A percentile compares a stretch with the other conserved stretches of the same genome.
Conservation (phyloP, 129 eudicot species). For the Flaveria brownii region DNA sequence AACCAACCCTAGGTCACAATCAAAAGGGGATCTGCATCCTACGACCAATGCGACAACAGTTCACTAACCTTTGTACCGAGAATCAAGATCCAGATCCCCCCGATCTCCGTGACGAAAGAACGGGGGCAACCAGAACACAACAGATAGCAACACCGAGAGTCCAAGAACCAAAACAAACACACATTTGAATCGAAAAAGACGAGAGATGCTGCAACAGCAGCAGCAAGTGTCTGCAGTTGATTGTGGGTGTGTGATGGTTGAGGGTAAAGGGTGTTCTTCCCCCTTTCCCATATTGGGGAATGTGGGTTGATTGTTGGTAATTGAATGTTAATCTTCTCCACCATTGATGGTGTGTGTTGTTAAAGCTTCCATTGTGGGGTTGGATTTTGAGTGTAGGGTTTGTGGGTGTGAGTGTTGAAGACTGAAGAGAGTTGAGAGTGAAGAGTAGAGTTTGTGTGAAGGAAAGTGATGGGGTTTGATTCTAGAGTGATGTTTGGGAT, state of each 20-base stretch:
- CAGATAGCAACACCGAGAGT: slow-evolving; percentile 71
- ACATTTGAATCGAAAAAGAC: slow-evolving; percentile 56
- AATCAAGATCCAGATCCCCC: slow-evolving; percentile 80
- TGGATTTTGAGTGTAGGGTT: slow-evolving; percentile 28
- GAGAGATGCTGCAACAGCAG: slow-evolving; percentile 28
- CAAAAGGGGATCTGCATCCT: slow-evolving; percentile 33
- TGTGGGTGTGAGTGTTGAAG: slow-evolving; percentile 9
- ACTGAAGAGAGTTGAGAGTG: slow-evolving; percentile 18
- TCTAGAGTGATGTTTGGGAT: slow-evolving; percentile 10
- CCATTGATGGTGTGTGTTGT: slow-evolving; percentile 40
- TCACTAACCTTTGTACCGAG: slow-evolving; percentile 62
- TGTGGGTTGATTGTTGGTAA: slow-evolving; percentile 41
- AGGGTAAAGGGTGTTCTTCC: slow-evolving; percentile 52
- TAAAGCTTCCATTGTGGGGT: slow-evolving; percentile 31
- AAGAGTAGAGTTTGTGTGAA: slow-evolving; percentile 25
- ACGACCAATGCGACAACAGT: slow-evolving; percentile 28
- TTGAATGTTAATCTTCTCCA: slow-evolving; percentile 24
- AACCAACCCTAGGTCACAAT: neutral
- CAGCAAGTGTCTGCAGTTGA: slow-evolving; percentile 38
- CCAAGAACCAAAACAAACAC: slow-evolving; percentile 68
- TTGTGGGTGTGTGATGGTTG: slow-evolving; percentile 42
- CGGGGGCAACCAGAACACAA: slow-evolving; percentile 85
- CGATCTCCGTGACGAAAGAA: slow-evolving; percentile 53
- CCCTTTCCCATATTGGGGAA: slow-evolving; percentile 74
- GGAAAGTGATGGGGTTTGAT: slow-evolving; percentile 25